Percentiles rank a stretch among this genome's conserved stretches.
phyloP scores from a whole-genome alignment of 169 alveolate genomes.

The Miamiensis avidus region DNA sequence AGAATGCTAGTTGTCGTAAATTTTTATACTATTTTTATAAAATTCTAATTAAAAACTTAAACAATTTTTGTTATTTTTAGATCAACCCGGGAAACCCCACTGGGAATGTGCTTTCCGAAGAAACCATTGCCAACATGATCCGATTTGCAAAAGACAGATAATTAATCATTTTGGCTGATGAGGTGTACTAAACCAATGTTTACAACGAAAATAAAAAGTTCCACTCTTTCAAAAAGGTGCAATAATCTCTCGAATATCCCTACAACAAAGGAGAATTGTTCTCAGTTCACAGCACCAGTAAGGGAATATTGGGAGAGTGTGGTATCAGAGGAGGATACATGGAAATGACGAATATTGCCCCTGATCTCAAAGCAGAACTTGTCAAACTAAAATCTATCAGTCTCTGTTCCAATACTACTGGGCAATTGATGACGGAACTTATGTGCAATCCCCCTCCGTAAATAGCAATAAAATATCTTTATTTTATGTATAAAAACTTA shows the following conservation, averaged over 20 bases:
- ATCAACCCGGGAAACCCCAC: conserved; percentile 92
- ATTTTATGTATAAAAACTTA: no score
- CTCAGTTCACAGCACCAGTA: conserved; percentile 82
- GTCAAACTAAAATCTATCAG: conserved; percentile 76
- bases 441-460: conserved; percentile 77
- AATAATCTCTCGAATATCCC: conserved; percentile 40
- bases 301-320: conserved; percentile 90
- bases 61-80: not conserved
- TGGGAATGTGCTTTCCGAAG: conserved; percentile 73
- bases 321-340: conserved; percentile 90
- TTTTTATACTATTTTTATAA: no score
- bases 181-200: conserved; percentile 89
- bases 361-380: conserved; percentile 69
- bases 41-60: no score
- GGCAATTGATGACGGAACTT: conserved; percentile 71
- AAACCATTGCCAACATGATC: conserved; percentile 64
- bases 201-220: conserved; percentile 66
- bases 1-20: conserved; percentile 69
- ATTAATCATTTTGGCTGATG: conserved; percentile 89
- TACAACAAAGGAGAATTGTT: conserved; percentile 63
- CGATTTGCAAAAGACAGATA: conserved; percentile 70
- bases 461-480: no score
- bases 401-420: conserved; percentile 84
- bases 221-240: conserved; percentile 73
- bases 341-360: conserved; percentile 70